phyloP scores from a whole-genome alignment of 2,329 filamentous ascomycete species.

The Lasiodiplodia theobromae region DNA sequence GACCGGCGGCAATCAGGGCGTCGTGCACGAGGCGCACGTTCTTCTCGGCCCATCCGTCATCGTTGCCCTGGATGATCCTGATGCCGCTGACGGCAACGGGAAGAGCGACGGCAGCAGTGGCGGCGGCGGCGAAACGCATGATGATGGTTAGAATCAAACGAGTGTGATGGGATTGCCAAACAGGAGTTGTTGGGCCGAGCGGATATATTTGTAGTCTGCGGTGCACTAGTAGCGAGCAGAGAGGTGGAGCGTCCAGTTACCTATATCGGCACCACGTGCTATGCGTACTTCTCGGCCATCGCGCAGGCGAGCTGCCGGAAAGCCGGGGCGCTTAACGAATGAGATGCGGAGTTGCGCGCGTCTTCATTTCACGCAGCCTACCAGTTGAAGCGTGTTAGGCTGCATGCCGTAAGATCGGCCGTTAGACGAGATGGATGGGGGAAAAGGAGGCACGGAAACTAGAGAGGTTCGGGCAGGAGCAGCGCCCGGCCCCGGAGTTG shows the following conservation, averaged over 20 bases:
- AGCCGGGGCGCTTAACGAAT: conserved; percentile 1
- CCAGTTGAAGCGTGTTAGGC: neutral
- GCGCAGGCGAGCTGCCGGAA: neutral
- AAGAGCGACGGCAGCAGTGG: conserved; percentile 32
- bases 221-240: neutral
- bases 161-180: neutral
- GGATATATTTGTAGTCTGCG: conserved; percentile 7
- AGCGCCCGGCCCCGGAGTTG: conserved; percentile 3
- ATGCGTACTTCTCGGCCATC: neutral
- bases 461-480: conserved; percentile 8
- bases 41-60: conserved; percentile 76
- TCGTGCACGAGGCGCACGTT: conserved; percentile 69
- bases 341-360: neutral
- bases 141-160: neutral
- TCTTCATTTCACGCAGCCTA: conserved; percentile 15
- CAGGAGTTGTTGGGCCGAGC: neutral
- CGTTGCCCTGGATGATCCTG: conserved; percentile 71
- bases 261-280: conserved; percentile 14
- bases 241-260: neutral
- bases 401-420: conserved; percentile 1
- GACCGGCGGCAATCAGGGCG: conserved; percentile 61
- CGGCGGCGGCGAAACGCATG: conserved; percentile 20
- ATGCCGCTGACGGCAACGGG: conserved; percentile 43
- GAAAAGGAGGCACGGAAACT: conserved; percentile 14
- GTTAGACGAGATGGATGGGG: conserved; percentile 18